Conservation (phyloP, 2,329 filamentous ascomycete species). For the Raffaelea deltoideospora region DNA sequence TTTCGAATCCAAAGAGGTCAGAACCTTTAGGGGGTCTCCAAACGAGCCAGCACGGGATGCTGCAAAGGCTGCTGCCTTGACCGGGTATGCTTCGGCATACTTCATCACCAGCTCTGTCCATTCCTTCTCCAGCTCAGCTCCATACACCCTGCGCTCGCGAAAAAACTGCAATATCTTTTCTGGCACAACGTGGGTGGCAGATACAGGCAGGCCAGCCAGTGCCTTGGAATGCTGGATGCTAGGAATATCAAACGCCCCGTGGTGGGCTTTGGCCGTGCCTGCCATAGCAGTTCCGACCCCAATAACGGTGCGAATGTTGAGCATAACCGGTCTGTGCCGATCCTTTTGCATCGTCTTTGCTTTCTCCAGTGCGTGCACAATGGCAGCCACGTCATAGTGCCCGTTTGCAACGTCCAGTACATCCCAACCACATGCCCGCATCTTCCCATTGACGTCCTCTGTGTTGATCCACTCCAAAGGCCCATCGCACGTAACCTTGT, state of each 20-base stretch:
- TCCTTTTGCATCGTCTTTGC: constrained; percentile 18
- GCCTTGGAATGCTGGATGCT: constrained; percentile 20
- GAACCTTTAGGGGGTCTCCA: too few species aligned
- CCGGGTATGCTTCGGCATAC: not conserved
- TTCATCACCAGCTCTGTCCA: not conserved
- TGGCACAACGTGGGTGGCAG: not conserved
- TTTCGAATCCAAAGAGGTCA: too few species aligned
- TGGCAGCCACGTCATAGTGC: constrained; percentile 29
- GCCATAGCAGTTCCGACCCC: constrained; percentile 31
- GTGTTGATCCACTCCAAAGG: constrained; percentile 36
- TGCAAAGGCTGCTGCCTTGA: too few species aligned
- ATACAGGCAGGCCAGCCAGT: not conserved
- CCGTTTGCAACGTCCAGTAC: constrained; percentile 39
- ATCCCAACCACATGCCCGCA: constrained; percentile 39
- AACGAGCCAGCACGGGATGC: too few species aligned
- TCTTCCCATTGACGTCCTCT: constrained; percentile 42
- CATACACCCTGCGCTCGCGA: not conserved
- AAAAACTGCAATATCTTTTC: not conserved
- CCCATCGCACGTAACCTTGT: constrained; percentile 44
- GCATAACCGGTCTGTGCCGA: constrained; percentile 28
- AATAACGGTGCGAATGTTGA: constrained; percentile 42
- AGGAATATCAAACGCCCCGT: constrained; percentile 37
- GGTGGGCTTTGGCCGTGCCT: constrained; percentile 37
- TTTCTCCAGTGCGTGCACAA: constrained; percentile 20
- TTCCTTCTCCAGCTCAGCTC: not conserved